phyloP scores from a whole-genome alignment of 768 basidiomycete species.

The Termitomyces sp. region DNA sequence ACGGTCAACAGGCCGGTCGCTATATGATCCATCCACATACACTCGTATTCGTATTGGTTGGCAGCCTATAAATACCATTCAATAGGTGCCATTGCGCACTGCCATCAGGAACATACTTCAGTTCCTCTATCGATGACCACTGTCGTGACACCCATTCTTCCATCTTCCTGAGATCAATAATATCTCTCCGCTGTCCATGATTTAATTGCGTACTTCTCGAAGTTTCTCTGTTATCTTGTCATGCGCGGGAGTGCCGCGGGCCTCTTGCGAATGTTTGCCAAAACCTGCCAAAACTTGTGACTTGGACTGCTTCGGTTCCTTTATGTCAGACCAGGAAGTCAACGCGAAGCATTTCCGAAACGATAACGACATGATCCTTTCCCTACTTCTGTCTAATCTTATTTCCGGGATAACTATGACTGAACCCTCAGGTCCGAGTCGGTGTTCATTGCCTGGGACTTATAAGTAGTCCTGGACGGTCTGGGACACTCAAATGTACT shows the following conservation, averaged over 20 bases:
- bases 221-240: too few species aligned
- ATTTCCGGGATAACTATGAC: not conserved
- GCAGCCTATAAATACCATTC: not conserved
- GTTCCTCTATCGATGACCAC: not conserved
- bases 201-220: not conserved
- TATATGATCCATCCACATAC: not conserved
- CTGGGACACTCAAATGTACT: not conserved
- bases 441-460: not conserved
- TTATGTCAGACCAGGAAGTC: not conserved
- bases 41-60: not conserved
- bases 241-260: not conserved
- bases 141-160: not conserved
- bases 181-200: not conserved
- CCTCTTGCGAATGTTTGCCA: not conserved
- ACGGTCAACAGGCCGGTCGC: not conserved
- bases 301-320: not conserved
- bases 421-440: not conserved
- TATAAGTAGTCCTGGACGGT: not conserved
- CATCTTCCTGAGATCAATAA: not conserved
- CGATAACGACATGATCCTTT: not conserved
- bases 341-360: not conserved
- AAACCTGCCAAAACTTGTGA: not conserved
- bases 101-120: not conserved
- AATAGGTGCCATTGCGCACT: not conserved
- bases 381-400: too few species aligned